Evolutionary conservation across 2,329 filamentous ascomycete genomes (phyloP).

Genomic region (Fonsecaea pugnacius): DNA sequence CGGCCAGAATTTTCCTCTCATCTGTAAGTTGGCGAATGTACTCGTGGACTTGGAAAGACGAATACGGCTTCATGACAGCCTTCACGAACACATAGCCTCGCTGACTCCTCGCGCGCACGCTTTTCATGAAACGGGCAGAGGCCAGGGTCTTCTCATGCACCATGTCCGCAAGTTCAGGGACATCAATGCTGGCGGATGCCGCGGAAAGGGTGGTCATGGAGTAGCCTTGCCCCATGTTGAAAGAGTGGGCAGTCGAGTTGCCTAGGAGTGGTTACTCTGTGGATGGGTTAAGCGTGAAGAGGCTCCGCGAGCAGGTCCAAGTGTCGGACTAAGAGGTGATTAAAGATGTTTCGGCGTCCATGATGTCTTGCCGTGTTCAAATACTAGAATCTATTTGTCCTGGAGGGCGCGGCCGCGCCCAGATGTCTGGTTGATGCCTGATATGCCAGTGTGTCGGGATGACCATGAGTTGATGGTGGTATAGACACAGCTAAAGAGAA

Average conservation of each 20-base stretch:
- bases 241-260: background rate
- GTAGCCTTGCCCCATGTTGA: conserved; percentile 91
- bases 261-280: background rate
- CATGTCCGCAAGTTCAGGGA: conserved; percentile 86
- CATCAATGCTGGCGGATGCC: conserved; percentile 89
- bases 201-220: conserved; percentile 89
- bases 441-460: background rate
- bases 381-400: background rate
- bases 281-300: background rate
- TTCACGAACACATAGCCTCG: conserved; percentile 94
- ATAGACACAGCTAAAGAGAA: background rate
- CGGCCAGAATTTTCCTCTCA: conserved; percentile 76
- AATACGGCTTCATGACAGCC: conserved; percentile 89
- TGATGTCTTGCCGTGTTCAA: background rate
- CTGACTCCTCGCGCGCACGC: conserved; percentile 84
- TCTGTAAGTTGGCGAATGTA: conserved; percentile 80
- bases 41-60: conserved; percentile 75
- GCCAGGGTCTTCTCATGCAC: conserved; percentile 92
- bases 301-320: background rate
- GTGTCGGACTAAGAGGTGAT: background rate
- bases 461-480: background rate
- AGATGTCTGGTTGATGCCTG: background rate
- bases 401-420: background rate
- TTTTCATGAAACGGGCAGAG: conserved; percentile 94
- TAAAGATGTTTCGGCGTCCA: background rate